These are phyloP conservation scores for Ochetophila trinervis DNA, from an alignment of 306 rosid species.

Conservation along the genomic window DNA sequence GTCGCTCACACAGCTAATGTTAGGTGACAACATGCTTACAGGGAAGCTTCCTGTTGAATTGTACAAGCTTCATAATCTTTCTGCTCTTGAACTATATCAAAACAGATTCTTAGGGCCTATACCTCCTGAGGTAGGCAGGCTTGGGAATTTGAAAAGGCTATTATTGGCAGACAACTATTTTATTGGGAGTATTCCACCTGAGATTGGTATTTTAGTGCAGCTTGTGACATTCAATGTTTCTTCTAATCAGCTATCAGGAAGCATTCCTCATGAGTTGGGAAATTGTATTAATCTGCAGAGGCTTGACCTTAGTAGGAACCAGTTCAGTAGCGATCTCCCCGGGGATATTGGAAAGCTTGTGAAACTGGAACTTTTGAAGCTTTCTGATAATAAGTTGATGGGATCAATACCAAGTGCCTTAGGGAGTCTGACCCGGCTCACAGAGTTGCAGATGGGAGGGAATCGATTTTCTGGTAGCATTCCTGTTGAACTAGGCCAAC, in stretches of 20 bases:
- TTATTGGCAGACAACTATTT: constrained; percentile 58
- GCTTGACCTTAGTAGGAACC: constrained; percentile 73
- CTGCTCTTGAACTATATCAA: constrained; percentile 59
- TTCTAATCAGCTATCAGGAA: constrained; percentile 51
- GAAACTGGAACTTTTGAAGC: constrained; percentile 67
- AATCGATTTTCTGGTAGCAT: constrained; percentile 58
- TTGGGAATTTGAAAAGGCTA: constrained; percentile 53
- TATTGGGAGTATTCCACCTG: constrained; percentile 54
- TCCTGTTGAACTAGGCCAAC: constrained; percentile 52
- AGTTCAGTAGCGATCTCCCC: constrained; percentile 53
- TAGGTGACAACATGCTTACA: constrained; percentile 55
- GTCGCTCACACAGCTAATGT: constrained; percentile 69
- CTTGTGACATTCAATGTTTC: constrained; percentile 67
- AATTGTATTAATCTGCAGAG: constrained; percentile 57
- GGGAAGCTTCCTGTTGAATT: constrained; percentile 65
- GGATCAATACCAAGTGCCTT: constrained; percentile 58
- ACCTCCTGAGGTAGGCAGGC: constrained; percentile 50
- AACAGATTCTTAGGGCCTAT: constrained; percentile 56
- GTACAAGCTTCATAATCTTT: constrained; percentile 54
- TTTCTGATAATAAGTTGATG: constrained; percentile 53
- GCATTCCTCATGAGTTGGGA: constrained; percentile 64
- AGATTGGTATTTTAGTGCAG: constrained; percentile 51
- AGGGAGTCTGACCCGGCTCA: constrained; percentile 56
- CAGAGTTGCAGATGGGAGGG: constrained; percentile 71
- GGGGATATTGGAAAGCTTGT: constrained; percentile 58